A percentile compares a stretch with the other conserved stretches of the same genome.
Evolutionary conservation across 495 filamentous ascomycete species (phyloP).

Genomic region (Aspergillus biplanus): DNA sequence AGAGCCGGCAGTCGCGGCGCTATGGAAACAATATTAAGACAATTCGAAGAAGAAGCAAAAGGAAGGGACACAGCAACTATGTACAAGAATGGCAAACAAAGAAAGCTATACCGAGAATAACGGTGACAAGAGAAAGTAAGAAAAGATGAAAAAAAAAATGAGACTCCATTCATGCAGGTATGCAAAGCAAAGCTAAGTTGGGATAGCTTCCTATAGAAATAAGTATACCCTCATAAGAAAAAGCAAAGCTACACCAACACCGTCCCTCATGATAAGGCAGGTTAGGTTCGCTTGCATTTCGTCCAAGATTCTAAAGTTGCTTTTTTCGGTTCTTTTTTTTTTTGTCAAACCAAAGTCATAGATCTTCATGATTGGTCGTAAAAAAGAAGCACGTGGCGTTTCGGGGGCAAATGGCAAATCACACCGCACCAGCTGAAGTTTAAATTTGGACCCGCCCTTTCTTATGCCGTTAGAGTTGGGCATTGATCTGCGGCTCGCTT

Average conservation of each 20-base stretch:
- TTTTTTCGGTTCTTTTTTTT: background rate
- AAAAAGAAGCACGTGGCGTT: background rate
- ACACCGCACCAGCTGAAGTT: background rate
- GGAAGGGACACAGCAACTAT: background rate
- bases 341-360: constrained; percentile 5
- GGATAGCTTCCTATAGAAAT: no score
- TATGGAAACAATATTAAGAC: no score
- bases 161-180: constrained; percentile 12
- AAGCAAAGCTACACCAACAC: no score
- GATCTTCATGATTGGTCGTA: constrained; percentile 9
- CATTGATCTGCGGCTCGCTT: constrained; percentile 63
- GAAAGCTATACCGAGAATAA: background rate
- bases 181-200: no score
- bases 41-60: no score
- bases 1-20: no score
- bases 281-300: background rate
- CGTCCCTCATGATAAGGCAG: no score
- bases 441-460: background rate
- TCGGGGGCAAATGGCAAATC: background rate
- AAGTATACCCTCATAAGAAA: no score
- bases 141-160: constrained; percentile 2
- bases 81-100: background rate
- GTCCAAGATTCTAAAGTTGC: background rate
- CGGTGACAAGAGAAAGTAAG: background rate
- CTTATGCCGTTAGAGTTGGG: constrained; percentile 35